A percentile compares a stretch with the other conserved stretches of the same genome.
Conservation (phyloP, 441 rosid species). For the Adansonia grandidieri region DNA sequence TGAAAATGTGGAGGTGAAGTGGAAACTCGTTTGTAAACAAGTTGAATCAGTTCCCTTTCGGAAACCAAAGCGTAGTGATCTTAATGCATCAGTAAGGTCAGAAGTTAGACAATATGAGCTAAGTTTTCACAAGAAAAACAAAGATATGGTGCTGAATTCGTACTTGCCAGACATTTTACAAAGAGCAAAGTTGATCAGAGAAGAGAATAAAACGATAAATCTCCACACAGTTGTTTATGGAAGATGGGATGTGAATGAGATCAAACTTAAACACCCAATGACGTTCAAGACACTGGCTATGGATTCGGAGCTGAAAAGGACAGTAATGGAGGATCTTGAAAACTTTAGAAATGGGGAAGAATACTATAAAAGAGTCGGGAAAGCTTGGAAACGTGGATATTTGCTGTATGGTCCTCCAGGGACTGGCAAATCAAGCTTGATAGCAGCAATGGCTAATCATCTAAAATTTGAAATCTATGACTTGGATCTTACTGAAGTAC, state of each 20-base stretch:
- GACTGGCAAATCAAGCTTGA: conserved; percentile 37
- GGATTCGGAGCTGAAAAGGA: conserved; percentile 29
- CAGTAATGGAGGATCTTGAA: conserved; percentile 24
- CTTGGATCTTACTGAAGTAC: conserved; percentile 26
- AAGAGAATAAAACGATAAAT: conserved; percentile 24
- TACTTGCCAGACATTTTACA: conserved; percentile 34
- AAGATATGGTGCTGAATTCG: conserved; percentile 19
- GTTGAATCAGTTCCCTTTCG: neutral
- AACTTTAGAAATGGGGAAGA: conserved; percentile 26
- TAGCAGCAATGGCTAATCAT: conserved; percentile 40
- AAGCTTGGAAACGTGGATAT: conserved; percentile 35
- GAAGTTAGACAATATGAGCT: conserved; percentile 35
- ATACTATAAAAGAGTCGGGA: conserved; percentile 30
- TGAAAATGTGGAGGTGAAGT: conserved; percentile 20
- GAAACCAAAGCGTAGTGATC: neutral
- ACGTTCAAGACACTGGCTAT: conserved; percentile 31
- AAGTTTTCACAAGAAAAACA: conserved; percentile 34
- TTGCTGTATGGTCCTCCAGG: conserved; percentile 37
- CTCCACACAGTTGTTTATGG: neutral
- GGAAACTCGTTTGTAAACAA: conserved; percentile 25
- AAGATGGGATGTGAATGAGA: neutral
- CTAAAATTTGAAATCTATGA: conserved; percentile 37
- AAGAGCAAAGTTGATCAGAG: conserved; percentile 18
- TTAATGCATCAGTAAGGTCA: conserved; percentile 20
- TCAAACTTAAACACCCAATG: conserved; percentile 25